Conservation (phyloP, 768 basidiomycete species). For the Kwoniella sp. region DNA sequence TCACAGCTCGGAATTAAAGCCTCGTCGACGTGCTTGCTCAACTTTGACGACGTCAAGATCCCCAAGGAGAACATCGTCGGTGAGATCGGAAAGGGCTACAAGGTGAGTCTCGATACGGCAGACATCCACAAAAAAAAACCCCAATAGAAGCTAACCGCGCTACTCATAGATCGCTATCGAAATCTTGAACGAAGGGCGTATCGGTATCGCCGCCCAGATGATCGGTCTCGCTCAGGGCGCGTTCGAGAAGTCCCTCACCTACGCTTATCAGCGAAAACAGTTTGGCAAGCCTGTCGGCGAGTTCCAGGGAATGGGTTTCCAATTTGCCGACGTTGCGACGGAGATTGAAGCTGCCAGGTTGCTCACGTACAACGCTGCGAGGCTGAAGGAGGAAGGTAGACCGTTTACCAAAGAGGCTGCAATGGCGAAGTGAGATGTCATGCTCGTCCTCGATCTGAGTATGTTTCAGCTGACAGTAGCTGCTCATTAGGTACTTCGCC, state of each 20-base stretch:
- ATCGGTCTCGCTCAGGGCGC: constrained; percentile 96
- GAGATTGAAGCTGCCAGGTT: constrained; percentile 88
- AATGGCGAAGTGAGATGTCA: constrained; percentile 73
- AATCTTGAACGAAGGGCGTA: constrained; percentile 94
- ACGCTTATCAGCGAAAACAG: constrained; percentile 90
- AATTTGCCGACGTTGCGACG: constrained; percentile 85
- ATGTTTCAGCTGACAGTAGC: not conserved
- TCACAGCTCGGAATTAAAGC: constrained; percentile 81
- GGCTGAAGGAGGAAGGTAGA: constrained; percentile 80
- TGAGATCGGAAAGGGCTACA: constrained; percentile 79
- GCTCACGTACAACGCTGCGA: constrained; percentile 93
- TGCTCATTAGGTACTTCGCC: constrained; percentile 65
- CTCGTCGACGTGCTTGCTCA: constrained; percentile 89
- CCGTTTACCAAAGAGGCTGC: constrained; percentile 90
- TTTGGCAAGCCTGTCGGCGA: constrained; percentile 87
- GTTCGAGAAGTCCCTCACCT: constrained; percentile 91
- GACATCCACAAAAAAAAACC: not conserved
- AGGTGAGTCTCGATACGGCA: constrained; percentile 62
- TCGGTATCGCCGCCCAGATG: constrained; percentile 99
- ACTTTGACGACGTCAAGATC: constrained; percentile 87
- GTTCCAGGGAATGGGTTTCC: constrained; percentile 95
- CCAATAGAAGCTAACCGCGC: not conserved
- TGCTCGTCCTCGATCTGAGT: not conserved
- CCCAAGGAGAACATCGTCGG: constrained; percentile 89
- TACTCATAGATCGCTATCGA: constrained; percentile 94